Percentiles rank a stretch among this genome's conserved stretches.
Evolutionary conservation across 2,329 filamentous ascomycete genomes (phyloP).

Genomic region (Microsporum audouinii): DNA sequence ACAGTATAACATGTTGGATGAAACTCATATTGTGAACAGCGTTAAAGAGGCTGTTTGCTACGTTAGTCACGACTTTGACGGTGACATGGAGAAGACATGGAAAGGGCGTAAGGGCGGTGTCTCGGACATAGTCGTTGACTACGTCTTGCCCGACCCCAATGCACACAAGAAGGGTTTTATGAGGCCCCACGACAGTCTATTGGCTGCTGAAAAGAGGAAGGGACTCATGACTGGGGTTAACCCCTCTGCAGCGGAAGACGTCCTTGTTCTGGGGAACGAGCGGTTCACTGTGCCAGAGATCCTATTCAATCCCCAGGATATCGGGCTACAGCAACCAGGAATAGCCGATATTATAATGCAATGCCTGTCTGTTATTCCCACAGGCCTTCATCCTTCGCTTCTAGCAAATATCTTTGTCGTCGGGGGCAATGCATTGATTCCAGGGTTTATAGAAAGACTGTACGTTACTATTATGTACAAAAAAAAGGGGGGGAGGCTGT

Average conservation of each 20-base stretch:
- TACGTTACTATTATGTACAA: slow-evolving; percentile 25
- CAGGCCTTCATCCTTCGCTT: slow-evolving; percentile 72
- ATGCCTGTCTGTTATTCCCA: slow-evolving; percentile 60
- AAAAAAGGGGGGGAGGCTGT: background rate
- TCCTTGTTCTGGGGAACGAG: slow-evolving; percentile 81
- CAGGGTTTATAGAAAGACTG: slow-evolving; percentile 70
- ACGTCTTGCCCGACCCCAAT: slow-evolving; percentile 75
- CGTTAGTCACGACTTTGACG: slow-evolving; percentile 62
- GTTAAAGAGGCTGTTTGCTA: slow-evolving; percentile 89
- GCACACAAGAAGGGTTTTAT: slow-evolving; percentile 54
- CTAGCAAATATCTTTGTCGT: slow-evolving; percentile 81
- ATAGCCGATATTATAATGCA: slow-evolving; percentile 74
- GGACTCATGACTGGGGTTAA: slow-evolving; percentile 37
- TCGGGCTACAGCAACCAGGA: slow-evolving; percentile 73
- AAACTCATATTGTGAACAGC: slow-evolving; percentile 85
- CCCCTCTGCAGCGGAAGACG: slow-evolving; percentile 55
- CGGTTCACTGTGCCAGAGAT: slow-evolving; percentile 83
- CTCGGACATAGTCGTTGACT: slow-evolving; percentile 63
- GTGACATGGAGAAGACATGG: slow-evolving; percentile 73
- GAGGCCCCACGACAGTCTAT: slow-evolving; percentile 62
- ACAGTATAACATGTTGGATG: slow-evolving; percentile 91
- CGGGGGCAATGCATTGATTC: slow-evolving; percentile 69
- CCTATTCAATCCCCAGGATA: slow-evolving; percentile 73
- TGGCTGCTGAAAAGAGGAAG: slow-evolving; percentile 43
- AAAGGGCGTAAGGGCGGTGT: slow-evolving; percentile 44